Evolutionary conservation across 2,329 filamentous ascomycete genomes (phyloP).

Genomic region (Aquanectria penicillioides): DNA sequence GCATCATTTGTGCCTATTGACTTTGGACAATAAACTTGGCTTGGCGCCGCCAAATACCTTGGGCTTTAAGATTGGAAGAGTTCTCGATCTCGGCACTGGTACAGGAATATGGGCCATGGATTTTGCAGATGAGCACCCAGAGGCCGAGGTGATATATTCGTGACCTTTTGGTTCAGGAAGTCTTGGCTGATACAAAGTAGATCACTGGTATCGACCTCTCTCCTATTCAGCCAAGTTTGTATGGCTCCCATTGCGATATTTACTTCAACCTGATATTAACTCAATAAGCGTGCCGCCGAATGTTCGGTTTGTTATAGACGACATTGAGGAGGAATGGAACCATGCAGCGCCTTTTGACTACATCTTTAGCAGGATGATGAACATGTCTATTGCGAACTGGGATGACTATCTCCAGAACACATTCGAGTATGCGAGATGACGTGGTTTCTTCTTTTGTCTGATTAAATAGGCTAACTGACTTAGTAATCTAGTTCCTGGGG

Average conservation of each 20-base stretch:
- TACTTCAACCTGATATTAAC: neutral
- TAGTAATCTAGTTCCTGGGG: slow-evolving; percentile 28
- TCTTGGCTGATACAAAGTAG: too few relatives aligned
- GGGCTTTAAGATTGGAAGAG: neutral
- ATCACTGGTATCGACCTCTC: neutral
- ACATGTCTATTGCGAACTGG: neutral
- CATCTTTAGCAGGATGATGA: slow-evolving; percentile 13
- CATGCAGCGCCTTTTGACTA: slow-evolving; percentile 3
- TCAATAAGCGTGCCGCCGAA: neutral
- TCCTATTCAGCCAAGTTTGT: slow-evolving; percentile 2
- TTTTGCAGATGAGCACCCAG: neutral
- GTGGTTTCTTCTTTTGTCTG: fast-evolving
- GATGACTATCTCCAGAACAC: neutral
- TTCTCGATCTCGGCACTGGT: slow-evolving; percentile 12
- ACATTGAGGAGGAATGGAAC: slow-evolving; percentile 13
- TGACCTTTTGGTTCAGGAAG: too few relatives aligned
- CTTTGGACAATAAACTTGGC: slow-evolving; percentile 9
- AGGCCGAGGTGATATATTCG: neutral
- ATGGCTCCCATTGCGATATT: neutral
- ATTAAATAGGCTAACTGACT: neutral
- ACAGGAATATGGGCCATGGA: neutral
- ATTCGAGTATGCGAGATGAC: slow-evolving; percentile 5
- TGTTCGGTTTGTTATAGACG: slow-evolving; percentile 12
- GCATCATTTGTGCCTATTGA: slow-evolving; percentile 10
- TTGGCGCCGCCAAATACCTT: slow-evolving; percentile 1